Conservation (phyloP, 1,284 basidiomycete species). For the Golubevia sp. region DNA sequence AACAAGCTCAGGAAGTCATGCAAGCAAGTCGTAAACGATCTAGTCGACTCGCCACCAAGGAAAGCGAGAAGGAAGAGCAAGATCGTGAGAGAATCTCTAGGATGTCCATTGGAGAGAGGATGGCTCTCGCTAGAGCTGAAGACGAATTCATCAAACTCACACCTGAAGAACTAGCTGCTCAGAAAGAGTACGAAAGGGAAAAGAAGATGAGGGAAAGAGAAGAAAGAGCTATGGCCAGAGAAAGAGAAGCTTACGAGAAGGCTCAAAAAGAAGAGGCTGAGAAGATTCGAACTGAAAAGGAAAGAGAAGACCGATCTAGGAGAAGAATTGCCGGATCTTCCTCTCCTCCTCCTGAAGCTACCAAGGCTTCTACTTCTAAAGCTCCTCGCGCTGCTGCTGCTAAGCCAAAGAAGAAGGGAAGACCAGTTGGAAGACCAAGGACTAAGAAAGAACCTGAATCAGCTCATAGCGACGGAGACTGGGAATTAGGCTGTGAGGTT, state of each 20-base stretch:
- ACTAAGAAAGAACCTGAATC: not conserved
- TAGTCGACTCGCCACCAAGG: slow-evolving; percentile 73
- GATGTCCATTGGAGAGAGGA: slow-evolving; percentile 64
- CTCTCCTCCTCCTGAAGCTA: not conserved
- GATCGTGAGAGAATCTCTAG: slow-evolving; percentile 62
- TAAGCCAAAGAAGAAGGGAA: not conserved
- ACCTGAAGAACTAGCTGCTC: slow-evolving; percentile 63
- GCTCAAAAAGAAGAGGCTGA: slow-evolving; percentile 40
- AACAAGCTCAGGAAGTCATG: slow-evolving; percentile 69
- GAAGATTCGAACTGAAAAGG: slow-evolving; percentile 28
- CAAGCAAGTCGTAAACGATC: slow-evolving; percentile 79
- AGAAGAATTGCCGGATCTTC: slow-evolving; percentile 57
- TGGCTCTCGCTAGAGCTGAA: slow-evolving; percentile 64
- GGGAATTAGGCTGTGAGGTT: slow-evolving; percentile 83
- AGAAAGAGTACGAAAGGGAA: slow-evolving; percentile 63
- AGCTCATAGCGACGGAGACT: slow-evolving; percentile 67
- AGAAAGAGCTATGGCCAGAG: slow-evolving; percentile 60
- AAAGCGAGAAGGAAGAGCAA: slow-evolving; percentile 68
- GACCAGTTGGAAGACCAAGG: too few species aligned
- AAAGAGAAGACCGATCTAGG: slow-evolving; percentile 66
- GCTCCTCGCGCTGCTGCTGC: not conserved
- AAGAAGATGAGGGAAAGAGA: slow-evolving; percentile 62
- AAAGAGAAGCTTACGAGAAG: slow-evolving; percentile 48
- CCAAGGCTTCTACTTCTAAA: not conserved
- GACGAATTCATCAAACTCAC: slow-evolving; percentile 67